Evolutionary conservation across 1,284 basidiomycete species (phyloP), one percentile per base, ranked within the genome.

Genomic region (Takashimella tepidaria): DNA sequence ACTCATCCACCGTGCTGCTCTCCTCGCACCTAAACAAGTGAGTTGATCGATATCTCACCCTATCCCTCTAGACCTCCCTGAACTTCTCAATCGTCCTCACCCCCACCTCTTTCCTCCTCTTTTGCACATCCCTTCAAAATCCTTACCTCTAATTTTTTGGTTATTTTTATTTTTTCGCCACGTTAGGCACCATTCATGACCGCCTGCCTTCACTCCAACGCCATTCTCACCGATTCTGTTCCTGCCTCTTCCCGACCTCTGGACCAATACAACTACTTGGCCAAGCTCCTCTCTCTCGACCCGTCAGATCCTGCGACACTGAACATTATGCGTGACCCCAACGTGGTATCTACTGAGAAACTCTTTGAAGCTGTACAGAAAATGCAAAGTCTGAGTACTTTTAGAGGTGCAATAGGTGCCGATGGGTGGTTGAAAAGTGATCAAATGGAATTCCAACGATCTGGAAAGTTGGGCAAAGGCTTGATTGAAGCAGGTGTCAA

Each of bases 121-220:
- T n/a, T n/a, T n/a, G n/a, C n/a, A n/a, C n/a, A n/a, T n/a, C n/a
- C n/a, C n/a, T n/a, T n/a, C n/a, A n/a, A n/a, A n/a, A n/a, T n/a
- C n/a, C n/a, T n/a, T 37, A 37, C 10, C 31, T 37, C 31, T 37
- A 12, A 42, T 16, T 31, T 23, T 11, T 41, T 11, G 27, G 37
- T 43, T 21, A 45, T 42, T 11, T 16, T 37, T 8, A 37, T 27
- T 3, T 27, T 19, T 3, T 21, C 27, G 5, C 8, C 51, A 2
- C 22, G 19, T 53, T 67, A 68, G 23, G 81, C 85, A 0, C 86
- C 87, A 0, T 86, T 88, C 65, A 78, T 79, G 21, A 83, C 83
- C 16, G 86, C 84, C 1, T 62, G 81, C 11, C 69, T 87, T 21
- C 84, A 86, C 62, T 88, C 85, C 4, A 89, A 89, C 62, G 83